Conservation (phyloP, 441 rosid genomes). For the Pelargonium citronellum region DNA sequence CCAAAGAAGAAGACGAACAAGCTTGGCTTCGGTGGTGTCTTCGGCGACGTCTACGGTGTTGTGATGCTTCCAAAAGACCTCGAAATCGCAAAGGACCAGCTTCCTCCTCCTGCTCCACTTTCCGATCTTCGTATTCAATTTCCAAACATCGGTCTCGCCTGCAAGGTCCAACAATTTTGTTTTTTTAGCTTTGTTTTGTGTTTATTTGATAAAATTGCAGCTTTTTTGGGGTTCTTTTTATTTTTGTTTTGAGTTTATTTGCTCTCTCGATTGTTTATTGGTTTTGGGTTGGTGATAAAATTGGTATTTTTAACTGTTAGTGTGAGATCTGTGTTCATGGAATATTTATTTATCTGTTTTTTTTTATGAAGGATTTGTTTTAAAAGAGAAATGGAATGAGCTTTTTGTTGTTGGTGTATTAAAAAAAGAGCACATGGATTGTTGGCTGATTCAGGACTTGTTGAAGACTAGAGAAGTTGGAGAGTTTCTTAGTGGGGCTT, state of each 20-base stretch:
- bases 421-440: neutral
- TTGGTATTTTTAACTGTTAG: neutral
- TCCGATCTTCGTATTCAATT: neutral
- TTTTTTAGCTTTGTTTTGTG: too few relatives aligned
- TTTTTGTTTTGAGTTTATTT: neutral
- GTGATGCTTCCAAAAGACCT: neutral
- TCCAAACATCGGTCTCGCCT: neutral
- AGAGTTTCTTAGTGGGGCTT: conserved; percentile 92
- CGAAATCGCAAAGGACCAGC: neutral
- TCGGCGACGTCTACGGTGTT: neutral
- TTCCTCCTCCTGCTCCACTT: neutral
- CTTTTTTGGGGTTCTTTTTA: neutral
- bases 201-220: neutral
- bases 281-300: neutral
- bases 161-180: neutral
- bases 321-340: neutral
- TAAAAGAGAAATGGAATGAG: neutral
- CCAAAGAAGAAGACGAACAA: neutral
- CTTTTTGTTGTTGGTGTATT: neutral
- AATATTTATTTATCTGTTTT: neutral
- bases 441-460: conserved; percentile 43
- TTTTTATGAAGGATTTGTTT: neutral
- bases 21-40: conserved; percentile 4
- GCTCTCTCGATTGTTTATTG: neutral
- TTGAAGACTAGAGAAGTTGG: conserved; percentile 66